A percentile compares a stretch with the other conserved stretches of the same genome.
Conservation (phyloP, 2,329 filamentous ascomycete genomes). For the Reticulascus tulasneorum region DNA sequence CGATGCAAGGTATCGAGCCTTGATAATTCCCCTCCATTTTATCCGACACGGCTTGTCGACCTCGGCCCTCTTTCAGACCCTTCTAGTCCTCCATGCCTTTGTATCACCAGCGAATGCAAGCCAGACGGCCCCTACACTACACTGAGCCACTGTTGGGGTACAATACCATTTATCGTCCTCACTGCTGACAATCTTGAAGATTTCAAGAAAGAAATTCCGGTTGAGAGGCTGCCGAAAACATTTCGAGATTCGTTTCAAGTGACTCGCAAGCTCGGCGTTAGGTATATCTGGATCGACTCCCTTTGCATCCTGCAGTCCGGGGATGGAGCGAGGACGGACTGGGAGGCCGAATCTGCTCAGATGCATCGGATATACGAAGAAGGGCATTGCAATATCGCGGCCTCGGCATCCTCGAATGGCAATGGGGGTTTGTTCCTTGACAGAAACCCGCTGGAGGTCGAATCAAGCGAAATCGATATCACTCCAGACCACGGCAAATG, state of each 20-base stretch:
- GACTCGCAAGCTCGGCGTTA: conserved; percentile 9
- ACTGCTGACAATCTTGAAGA: background rate
- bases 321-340: conserved; percentile 11
- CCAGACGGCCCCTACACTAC: conserved; percentile 4
- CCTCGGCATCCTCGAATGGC: conserved; percentile 6
- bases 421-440: conserved; percentile 7
- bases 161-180: conserved; percentile 1
- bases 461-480: too few relatives aligned
- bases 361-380: conserved; percentile 13
- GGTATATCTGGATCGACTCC: conserved; percentile 22
- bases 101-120: background rate
- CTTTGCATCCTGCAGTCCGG: conserved; percentile 19
- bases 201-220: conserved; percentile 4
- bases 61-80: conserved; percentile 1
- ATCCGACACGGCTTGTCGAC: conserved; percentile 12
- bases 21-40: conserved; percentile 3
- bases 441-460: too few relatives aligned
- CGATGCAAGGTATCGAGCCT: conserved; percentile 7
- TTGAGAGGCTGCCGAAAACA: conserved; percentile 4
- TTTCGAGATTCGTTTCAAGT: conserved; percentile 17
- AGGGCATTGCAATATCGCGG: conserved; percentile 15
- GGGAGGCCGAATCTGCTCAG: conserved; percentile 9
- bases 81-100: background rate
- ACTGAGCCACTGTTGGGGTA: conserved; percentile 20
- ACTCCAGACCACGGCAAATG: too few relatives aligned